Percentiles rank a stretch among this genome's conserved stretches.
Conservation (phyloP, 257 asterid genomes). For the Solanum virginianum region DNA sequence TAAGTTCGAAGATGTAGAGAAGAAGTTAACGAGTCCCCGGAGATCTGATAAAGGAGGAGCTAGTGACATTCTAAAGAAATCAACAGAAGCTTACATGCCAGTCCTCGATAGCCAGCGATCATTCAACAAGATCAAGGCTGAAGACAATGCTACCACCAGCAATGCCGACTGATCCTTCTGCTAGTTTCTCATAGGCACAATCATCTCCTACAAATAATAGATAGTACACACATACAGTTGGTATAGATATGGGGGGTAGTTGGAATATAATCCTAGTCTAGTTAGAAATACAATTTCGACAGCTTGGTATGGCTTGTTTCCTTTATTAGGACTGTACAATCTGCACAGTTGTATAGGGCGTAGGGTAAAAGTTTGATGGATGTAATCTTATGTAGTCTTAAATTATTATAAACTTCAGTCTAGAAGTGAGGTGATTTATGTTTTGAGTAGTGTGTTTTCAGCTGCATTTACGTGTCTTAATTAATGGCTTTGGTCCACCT, state of each 20-base stretch:
- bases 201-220: background rate
- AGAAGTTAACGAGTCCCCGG: slow-evolving; percentile 52
- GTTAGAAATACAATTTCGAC: background rate
- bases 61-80: slow-evolving; percentile 29
- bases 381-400: background rate
- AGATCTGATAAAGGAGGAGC: slow-evolving; percentile 21
- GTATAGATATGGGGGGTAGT: background rate
- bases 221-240: background rate
- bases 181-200: background rate
- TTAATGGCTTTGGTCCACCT: background rate
- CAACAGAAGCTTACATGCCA: slow-evolving; percentile 35
- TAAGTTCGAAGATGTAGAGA: slow-evolving; percentile 58
- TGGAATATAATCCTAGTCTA: background rate
- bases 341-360: background rate
- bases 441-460: background rate
- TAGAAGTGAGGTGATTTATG: background rate
- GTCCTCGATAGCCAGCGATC: slow-evolving; percentile 34
- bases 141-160: slow-evolving; percentile 8
- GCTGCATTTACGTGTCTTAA: background rate
- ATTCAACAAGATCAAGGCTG: slow-evolving; percentile 17
- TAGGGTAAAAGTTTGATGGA: background rate
- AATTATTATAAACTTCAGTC: background rate
- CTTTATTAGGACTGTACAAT: background rate
- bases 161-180: background rate
- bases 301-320: background rate